Evolutionary conservation across 139 green algal species (phyloP).

Genomic region (Chlorella sp.): DNA sequence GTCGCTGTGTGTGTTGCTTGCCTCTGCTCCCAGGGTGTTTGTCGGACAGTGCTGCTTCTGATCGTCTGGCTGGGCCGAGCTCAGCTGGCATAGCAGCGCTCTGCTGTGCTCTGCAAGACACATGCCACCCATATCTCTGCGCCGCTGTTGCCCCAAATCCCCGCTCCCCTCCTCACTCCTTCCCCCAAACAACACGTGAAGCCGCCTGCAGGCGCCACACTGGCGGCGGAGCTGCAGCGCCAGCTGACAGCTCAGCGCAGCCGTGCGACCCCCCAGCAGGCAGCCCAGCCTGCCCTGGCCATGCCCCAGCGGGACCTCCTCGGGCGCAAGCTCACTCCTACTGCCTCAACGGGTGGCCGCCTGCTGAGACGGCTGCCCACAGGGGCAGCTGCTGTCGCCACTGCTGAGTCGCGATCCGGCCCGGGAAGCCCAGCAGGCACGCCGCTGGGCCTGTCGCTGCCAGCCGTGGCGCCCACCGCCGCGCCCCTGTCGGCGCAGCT

Average conservation of each 20-base stretch:
- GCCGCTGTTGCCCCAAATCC: too few relatives aligned
- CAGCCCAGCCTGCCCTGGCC: too few relatives aligned
- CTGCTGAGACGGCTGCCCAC: not conserved
- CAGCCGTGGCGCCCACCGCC: not conserved
- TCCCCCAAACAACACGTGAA: not conserved
- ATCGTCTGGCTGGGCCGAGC: too few relatives aligned
- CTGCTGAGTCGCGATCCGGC: not conserved
- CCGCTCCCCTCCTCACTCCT: not conserved
- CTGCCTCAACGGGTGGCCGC: not conserved
- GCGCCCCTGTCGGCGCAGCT: constrained; percentile 3
- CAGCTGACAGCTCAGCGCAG: too few relatives aligned
- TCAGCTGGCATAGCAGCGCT: too few relatives aligned
- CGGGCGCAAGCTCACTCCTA: not conserved
- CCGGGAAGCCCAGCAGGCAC: not conserved
- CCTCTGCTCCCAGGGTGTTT: too few relatives aligned
- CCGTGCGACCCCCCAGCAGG: too few relatives aligned
- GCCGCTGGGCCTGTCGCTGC: not conserved
- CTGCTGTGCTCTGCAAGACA: too few relatives aligned
- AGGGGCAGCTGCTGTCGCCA: too few relatives aligned
- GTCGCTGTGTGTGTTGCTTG: too few relatives aligned
- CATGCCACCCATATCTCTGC: too few relatives aligned
- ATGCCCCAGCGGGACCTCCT: constrained; percentile 1
- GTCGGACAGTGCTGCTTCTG: too few relatives aligned
- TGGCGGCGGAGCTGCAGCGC: constrained; percentile 27
- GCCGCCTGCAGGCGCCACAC: not conserved